phyloP scores from a whole-genome alignment of 2,329 filamentous ascomycete genomes.

The Claviceps sp. region DNA sequence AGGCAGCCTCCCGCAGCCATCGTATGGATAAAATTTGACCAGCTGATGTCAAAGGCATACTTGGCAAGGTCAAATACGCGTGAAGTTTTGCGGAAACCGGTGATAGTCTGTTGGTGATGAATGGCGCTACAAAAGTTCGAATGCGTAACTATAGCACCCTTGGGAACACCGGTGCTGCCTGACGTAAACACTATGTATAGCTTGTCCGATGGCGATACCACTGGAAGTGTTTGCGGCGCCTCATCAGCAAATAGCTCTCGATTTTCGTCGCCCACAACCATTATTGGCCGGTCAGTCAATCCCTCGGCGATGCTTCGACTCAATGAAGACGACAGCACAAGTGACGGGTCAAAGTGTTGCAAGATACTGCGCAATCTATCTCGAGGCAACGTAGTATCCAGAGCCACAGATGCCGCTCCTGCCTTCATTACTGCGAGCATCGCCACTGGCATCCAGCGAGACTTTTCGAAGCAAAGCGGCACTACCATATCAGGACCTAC shows the following conservation, averaged over 20 bases:
- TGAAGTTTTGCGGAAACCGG: slow-evolving; percentile 4
- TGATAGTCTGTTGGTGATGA: slow-evolving; percentile 5
- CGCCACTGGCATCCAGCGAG: slow-evolving; percentile 9
- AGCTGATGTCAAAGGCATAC: slow-evolving; percentile 37
- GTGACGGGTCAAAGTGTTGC: not conserved
- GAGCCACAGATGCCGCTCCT: slow-evolving; percentile 15
- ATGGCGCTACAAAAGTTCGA: slow-evolving; percentile 6
- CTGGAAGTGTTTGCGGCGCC: not conserved
- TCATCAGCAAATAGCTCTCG: not conserved
- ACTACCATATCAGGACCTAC: slow-evolving; percentile 9
- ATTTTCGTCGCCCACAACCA: not conserved
- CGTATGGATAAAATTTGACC: slow-evolving; percentile 36
- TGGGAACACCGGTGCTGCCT: slow-evolving; percentile 9
- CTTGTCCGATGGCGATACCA: not conserved
- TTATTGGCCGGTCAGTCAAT: not conserved
- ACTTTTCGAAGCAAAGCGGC: slow-evolving; percentile 13
- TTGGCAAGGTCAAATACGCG: slow-evolving; percentile 30
- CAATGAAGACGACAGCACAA: slow-evolving; percentile 1
- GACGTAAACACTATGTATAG: slow-evolving; percentile 8
- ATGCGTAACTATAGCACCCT: slow-evolving; percentile 10
- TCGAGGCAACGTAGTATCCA: slow-evolving; percentile 13
- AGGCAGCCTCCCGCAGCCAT: slow-evolving; percentile 33
- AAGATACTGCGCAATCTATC: slow-evolving; percentile 8
- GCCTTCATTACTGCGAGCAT: slow-evolving; percentile 15
- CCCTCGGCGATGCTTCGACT: not conserved